phyloP scores from a whole-genome alignment of 2,329 filamentous ascomycete species.

The Epichloe glyceriae region DNA sequence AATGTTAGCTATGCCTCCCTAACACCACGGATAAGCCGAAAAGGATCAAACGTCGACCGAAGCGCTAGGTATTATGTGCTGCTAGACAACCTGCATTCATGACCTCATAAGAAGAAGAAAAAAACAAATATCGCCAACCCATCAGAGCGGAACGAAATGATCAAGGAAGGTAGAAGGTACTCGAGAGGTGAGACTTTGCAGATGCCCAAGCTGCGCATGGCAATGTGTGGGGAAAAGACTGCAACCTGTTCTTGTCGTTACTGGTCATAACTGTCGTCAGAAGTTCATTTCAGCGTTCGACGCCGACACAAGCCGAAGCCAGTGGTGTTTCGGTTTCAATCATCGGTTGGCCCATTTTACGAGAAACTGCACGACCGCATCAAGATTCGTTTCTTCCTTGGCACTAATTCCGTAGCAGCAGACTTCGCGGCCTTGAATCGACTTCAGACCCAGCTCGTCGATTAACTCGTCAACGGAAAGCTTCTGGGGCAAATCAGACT shows the following conservation, averaged over 20 bases:
- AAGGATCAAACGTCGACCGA: not conserved
- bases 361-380: constrained; percentile 92
- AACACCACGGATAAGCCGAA: constrained; percentile 1
- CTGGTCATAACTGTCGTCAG: constrained; percentile 7
- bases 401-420: constrained; percentile 98
- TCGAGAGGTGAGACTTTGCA: not conserved
- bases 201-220: not conserved
- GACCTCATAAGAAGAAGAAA: constrained; percentile 19
- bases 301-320: not conserved
- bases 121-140: constrained; percentile 18
- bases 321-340: constrained; percentile 12
- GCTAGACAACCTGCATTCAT: constrained; percentile 11
- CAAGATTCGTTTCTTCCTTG: constrained; percentile 96
- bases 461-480: constrained; percentile 91
- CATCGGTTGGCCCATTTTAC: constrained; percentile 76
- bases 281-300: not conserved
- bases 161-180: not conserved
- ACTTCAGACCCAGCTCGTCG: constrained; percentile 79
- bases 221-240: not conserved
- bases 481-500: constrained; percentile 87
- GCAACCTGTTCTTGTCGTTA: constrained; percentile 4
- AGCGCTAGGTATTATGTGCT: constrained; percentile 1
- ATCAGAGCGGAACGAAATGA: constrained; percentile 4
- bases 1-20: constrained; percentile 6
- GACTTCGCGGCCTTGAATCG: constrained; percentile 82